Conservation (phyloP, 306 rosid species). For the Lagenaria siceraria region DNA sequence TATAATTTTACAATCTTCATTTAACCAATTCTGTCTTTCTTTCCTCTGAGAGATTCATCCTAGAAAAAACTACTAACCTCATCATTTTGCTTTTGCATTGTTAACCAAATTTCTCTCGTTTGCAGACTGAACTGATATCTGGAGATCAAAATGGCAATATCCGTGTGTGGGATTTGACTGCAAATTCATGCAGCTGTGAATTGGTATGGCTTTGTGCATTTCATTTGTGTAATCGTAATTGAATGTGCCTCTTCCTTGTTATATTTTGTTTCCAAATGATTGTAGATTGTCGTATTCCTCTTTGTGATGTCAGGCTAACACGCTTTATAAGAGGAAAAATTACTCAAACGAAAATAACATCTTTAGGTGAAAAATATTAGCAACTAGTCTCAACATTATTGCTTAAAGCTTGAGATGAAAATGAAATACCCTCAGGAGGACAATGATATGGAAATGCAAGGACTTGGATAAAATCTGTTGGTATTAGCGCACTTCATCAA, state of each 20-base stretch:
- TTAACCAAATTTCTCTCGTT: not conserved
- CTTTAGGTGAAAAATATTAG: not conserved
- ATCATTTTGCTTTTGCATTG: not conserved
- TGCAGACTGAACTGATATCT: constrained; percentile 91
- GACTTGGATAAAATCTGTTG: no score
- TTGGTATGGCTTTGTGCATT: constrained; percentile 37
- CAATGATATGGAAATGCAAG: not conserved
- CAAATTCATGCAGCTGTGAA: constrained; percentile 98
- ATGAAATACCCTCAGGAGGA: not conserved
- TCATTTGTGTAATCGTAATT: not conserved
- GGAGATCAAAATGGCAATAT: constrained; percentile 99
- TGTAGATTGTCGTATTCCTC: not conserved
- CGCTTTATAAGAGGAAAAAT: not conserved
- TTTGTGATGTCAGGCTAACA: not conserved
- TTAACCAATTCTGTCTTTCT: constrained; percentile 1
- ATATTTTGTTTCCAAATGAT: not conserved
- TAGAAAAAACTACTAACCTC: no score
- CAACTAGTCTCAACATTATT: not conserved
- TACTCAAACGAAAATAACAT: not conserved
- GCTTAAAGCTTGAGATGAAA: not conserved
- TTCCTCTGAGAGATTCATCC: not conserved
- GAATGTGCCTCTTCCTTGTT: not conserved
- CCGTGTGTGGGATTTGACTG: constrained; percentile 99
- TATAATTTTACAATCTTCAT: not conserved
- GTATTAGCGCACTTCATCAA: no score